Evolutionary conservation across 2,329 filamentous ascomycete genomes (phyloP).

Genomic region (Cercospora brassicicola): DNA sequence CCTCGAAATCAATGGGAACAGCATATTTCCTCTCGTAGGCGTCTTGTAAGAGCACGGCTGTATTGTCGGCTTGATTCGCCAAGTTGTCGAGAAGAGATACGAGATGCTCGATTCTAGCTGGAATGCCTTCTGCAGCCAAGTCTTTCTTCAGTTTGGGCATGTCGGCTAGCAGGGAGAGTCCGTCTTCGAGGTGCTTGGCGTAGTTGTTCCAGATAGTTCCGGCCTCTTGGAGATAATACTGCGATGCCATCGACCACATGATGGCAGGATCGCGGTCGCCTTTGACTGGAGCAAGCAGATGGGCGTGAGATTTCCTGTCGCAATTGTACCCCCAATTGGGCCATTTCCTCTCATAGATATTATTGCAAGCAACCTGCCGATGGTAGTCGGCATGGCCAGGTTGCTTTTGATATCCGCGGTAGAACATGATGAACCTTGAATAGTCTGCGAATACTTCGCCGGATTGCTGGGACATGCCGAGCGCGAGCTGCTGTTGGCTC

Average conservation of each 20-base stretch:
- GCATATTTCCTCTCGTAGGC: slow-evolving; percentile 4
- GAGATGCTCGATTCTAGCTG: slow-evolving; percentile 4
- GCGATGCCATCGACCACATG: neutral
- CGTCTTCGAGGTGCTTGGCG: slow-evolving; percentile 6
- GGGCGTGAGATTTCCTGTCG: neutral
- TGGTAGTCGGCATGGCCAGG: neutral
- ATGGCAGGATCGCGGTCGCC: neutral
- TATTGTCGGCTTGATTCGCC: neutral
- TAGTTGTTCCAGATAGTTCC: slow-evolving; percentile 3
- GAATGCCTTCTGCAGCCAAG: slow-evolving; percentile 5
- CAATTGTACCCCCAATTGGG: neutral
- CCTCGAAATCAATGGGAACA: neutral
- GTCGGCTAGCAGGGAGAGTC: neutral
- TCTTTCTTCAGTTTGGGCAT: neutral
- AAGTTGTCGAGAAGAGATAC: neutral
- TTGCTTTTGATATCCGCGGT: neutral
- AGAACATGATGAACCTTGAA: neutral
- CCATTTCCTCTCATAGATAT: neutral
- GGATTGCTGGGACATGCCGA: neutral
- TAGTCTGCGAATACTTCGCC: neutral
- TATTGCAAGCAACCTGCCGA: neutral
- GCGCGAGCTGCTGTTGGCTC: neutral
- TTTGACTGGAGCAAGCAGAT: neutral
- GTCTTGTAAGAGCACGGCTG: slow-evolving; percentile 1
- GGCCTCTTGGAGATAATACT: slow-evolving; percentile 5